Evolutionary conservation across 306 rosid species (phyloP).

Genomic region (Astragalus glycyphyllos): DNA sequence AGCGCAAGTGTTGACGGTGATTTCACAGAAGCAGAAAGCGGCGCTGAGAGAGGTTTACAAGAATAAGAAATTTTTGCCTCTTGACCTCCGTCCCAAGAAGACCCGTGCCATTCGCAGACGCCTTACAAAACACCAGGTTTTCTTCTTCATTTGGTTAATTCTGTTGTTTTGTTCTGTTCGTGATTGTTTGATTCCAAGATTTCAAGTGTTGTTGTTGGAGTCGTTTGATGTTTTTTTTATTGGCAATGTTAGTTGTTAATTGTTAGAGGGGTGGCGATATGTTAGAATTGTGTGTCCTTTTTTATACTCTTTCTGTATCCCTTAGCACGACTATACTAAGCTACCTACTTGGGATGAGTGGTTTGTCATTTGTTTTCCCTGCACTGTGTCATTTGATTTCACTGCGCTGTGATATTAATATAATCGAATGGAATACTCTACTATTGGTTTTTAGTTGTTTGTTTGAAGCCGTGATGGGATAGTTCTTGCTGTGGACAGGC

Average conservation of each 20-base stretch:
- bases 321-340: too few species aligned
- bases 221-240: too few species aligned
- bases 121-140: constrained; percentile 92
- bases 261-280: too few species aligned
- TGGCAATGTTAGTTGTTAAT: too few species aligned
- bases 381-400: background rate
- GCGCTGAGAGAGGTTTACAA: constrained; percentile 85
- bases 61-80: constrained; percentile 81
- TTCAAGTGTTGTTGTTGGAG: background rate
- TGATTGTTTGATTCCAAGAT: background rate
- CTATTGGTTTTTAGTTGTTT: background rate
- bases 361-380: too few species aligned
- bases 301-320: too few species aligned
- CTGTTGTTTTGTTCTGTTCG: background rate
- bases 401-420: background rate
- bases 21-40: constrained; percentile 87
- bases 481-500: background rate
- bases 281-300: too few species aligned
- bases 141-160: background rate
- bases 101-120: constrained; percentile 92
- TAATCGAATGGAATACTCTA: background rate
- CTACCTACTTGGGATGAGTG: too few species aligned
- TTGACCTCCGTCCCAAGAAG: constrained; percentile 94
- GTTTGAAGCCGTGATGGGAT: background rate
- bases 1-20: constrained; percentile 91